A percentile compares a stretch with the other conserved stretches of the same genome.
These are phyloP conservation scores for Schizosaccharomyces octosporus DNA, from an alignment of 805 yeast genomes.

Conservation along the genomic window DNA sequence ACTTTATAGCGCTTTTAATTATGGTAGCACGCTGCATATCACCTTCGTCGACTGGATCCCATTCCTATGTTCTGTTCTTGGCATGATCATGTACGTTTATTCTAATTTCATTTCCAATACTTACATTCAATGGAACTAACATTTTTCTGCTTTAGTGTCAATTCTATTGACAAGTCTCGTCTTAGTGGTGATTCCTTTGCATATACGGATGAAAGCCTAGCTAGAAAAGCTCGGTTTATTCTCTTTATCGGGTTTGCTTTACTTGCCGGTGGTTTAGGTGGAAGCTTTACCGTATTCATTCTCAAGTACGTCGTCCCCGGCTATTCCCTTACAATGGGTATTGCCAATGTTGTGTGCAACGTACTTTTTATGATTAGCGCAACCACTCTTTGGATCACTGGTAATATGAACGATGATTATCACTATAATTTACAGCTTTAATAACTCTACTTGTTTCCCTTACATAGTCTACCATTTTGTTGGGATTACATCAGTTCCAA, in stretches of 20 bases:
- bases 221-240: slow-evolving; percentile 85
- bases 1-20: slow-evolving; percentile 56
- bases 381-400: slow-evolving; percentile 74
- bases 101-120: background rate
- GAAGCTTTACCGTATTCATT: slow-evolving; percentile 56
- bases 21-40: slow-evolving; percentile 69
- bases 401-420: slow-evolving; percentile 87
- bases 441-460: background rate
- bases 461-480: background rate
- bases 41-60: slow-evolving; percentile 93
- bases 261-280: slow-evolving; percentile 83
- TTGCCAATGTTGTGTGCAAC: slow-evolving; percentile 63
- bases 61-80: slow-evolving; percentile 61
- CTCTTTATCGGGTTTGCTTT: slow-evolving; percentile 79
- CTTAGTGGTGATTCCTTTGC: slow-evolving; percentile 20
- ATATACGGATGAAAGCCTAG: slow-evolving; percentile 23
- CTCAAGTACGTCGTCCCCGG: slow-evolving; percentile 62
- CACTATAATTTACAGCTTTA: slow-evolving; percentile 39
- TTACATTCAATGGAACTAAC: background rate
- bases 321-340: slow-evolving; percentile 79
- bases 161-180: slow-evolving; percentile 43
- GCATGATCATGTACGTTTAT: slow-evolving; percentile 30
- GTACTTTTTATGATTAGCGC: slow-evolving; percentile 69
- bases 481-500: background rate
- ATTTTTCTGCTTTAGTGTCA: slow-evolving; percentile 14